Conservation (phyloP, 1,284 basidiomycete genomes). For the Cryptococcus floricola region DNA sequence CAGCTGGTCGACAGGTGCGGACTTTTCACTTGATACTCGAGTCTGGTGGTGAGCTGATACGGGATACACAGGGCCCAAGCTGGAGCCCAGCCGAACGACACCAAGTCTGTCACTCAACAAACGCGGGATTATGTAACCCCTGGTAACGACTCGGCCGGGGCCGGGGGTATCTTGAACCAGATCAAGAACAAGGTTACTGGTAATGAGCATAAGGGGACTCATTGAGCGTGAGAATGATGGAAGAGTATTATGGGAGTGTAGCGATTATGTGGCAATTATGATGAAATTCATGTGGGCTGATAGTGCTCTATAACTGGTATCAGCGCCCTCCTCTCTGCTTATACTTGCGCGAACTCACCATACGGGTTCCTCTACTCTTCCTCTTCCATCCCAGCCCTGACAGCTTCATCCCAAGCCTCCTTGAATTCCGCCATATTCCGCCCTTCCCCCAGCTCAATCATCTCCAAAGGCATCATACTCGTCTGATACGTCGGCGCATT, state of each 20-base stretch:
- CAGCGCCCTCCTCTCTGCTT: neutral
- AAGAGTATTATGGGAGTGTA: too few species aligned
- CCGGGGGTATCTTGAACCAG: constrained; percentile 7
- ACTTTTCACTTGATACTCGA: neutral
- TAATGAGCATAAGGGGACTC: neutral
- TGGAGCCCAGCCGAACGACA: constrained; percentile 14
- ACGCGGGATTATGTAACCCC: constrained; percentile 15
- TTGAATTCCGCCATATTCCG: constrained; percentile 67
- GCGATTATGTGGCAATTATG: too few species aligned
- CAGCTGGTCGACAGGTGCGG: constrained; percentile 16
- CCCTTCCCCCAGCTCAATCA: constrained; percentile 71
- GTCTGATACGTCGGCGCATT: constrained; percentile 73
- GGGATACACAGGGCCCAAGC: constrained; percentile 4
- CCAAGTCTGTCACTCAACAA: constrained; percentile 13
- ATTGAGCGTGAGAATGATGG: too few species aligned
- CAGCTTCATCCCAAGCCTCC: constrained; percentile 39
- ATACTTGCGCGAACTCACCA: neutral
- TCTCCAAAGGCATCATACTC: constrained; percentile 90
- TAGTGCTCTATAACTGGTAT: neutral
- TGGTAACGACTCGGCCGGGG: constrained; percentile 16
- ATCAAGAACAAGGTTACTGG: neutral
- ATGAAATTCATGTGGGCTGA: too few species aligned
- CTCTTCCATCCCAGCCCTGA: constrained; percentile 26
- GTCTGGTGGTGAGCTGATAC: neutral
- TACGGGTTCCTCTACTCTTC: neutral